A percentile compares a stretch with the other conserved stretches of the same genome.
phyloP scores from a whole-genome alignment of 2,329 filamentous ascomycete genomes.

The Cytospora leucostoma region DNA sequence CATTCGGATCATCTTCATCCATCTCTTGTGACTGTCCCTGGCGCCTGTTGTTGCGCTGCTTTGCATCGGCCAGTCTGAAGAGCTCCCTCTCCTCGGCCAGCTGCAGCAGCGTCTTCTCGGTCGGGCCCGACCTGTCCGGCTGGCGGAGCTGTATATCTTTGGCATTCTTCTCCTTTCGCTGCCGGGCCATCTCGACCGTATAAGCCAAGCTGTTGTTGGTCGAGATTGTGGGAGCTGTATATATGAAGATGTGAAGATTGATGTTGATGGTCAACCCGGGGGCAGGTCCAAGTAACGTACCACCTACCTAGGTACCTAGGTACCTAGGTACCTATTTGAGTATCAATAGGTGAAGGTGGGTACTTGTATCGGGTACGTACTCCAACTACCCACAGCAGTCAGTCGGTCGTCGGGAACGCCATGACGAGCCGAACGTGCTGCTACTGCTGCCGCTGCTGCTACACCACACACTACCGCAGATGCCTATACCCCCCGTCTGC shows the following conservation, averaged over 20 bases:
- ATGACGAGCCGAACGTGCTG: neutral
- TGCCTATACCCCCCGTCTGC: neutral
- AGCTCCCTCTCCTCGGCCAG: conserved; percentile 67
- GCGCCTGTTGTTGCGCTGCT: conserved; percentile 40
- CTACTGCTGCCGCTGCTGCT: neutral
- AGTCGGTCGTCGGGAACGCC: neutral
- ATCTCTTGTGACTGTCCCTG: conserved; percentile 30
- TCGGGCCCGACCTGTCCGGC: conserved; percentile 66
- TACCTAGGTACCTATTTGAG: too few species aligned
- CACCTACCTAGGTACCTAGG: too few species aligned
- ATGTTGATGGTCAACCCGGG: too few species aligned
- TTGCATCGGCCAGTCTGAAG: conserved; percentile 50
- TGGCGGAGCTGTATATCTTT: conserved; percentile 63
- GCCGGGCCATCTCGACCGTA: conserved; percentile 46
- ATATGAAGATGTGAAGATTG: too few species aligned
- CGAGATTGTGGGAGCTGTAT: too few species aligned
- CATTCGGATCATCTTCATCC: conserved; percentile 30
- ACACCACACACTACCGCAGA: neutral
- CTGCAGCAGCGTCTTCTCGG: conserved; percentile 70
- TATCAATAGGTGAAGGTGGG: neutral
- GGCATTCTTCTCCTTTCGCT: conserved; percentile 51
- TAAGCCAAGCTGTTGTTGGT: too few species aligned
- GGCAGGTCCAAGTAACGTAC: too few species aligned
- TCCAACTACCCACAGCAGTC: too few species aligned
- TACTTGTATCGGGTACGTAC: too few species aligned